Conservation (phyloP, 345 rosid genomes). For the Eutrema japonicum region DNA sequence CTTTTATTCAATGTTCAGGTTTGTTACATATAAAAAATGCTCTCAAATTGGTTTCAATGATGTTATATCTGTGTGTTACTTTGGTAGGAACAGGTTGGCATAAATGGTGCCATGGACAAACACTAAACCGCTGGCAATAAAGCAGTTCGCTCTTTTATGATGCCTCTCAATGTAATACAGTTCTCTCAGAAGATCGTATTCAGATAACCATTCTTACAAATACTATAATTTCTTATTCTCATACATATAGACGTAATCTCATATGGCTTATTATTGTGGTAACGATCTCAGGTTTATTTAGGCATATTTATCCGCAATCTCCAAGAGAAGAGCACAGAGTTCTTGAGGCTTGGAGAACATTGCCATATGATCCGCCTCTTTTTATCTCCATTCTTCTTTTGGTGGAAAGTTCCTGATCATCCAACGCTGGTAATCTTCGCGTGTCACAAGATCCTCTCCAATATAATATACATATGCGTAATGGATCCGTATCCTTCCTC, state of each 20-base stretch:
- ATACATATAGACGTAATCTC: neutral
- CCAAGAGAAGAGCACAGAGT: conserved; percentile 31
- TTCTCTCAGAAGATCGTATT: neutral
- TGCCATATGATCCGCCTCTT: conserved; percentile 48
- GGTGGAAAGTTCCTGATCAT: conserved; percentile 33
- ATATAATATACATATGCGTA: conserved; percentile 28
- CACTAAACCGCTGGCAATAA: neutral
- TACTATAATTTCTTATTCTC: neutral
- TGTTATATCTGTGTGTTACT: no score
- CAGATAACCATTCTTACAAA: neutral
- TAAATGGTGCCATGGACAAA: no score
- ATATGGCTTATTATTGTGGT: conserved; percentile 8
- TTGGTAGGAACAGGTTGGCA: no score
- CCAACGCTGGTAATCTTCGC: conserved; percentile 40
- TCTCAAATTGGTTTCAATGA: no score
- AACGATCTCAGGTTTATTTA: neutral
- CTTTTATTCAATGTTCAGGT: neutral
- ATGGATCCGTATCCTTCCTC: conserved; percentile 34
- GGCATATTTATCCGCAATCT: conserved; percentile 30
- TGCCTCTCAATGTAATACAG: neutral
- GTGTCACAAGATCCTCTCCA: conserved; percentile 27
- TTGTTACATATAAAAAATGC: neutral
- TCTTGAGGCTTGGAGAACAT: conserved; percentile 48
- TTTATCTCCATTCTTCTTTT: conserved; percentile 43
- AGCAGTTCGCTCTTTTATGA: neutral